phyloP scores from a whole-genome alignment of 2,329 filamentous ascomycete genomes.

The Hansfordia pulvinata region DNA sequence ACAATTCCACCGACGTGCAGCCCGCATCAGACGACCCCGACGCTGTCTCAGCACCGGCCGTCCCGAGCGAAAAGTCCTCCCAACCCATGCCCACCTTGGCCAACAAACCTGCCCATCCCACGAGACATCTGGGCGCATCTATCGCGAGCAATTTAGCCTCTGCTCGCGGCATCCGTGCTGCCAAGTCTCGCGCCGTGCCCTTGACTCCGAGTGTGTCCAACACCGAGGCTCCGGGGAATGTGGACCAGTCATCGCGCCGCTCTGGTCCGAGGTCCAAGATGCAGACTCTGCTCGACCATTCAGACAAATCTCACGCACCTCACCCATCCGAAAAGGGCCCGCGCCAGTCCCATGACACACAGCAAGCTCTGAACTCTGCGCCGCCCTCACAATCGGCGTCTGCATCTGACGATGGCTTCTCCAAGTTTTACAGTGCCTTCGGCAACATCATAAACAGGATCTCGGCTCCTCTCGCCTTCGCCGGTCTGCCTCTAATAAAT shows the following conservation, averaged over 20 bases:
- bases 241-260: conserved; percentile 41
- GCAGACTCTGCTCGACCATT: conserved; percentile 40
- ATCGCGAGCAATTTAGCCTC: conserved; percentile 83
- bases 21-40: conserved; percentile 9
- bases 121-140: conserved; percentile 62
- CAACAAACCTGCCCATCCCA: conserved; percentile 36
- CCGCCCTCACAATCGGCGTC: too few species aligned
- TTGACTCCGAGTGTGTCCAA: conserved; percentile 60
- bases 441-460: conserved; percentile 75
- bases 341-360: conserved; percentile 12
- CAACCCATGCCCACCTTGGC: conserved; percentile 20
- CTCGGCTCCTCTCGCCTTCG: conserved; percentile 83
- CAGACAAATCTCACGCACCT: conserved; percentile 38
- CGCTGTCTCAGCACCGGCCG: conserved; percentile 6
- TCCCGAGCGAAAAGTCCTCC: conserved; percentile 12
- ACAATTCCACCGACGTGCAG: too few species aligned
- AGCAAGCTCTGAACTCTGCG: conserved; percentile 11
- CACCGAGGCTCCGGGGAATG: conserved; percentile 58
- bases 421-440: conserved; percentile 84
- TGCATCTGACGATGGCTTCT: conserved; percentile 73
- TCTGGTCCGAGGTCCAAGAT: conserved; percentile 37
- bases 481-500: conserved; percentile 65
- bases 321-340: conserved; percentile 24
- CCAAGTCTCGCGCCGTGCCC: conserved; percentile 50
- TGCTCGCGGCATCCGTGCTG: conserved; percentile 66